These are phyloP conservation scores for Beauveria bassiana DNA, from an alignment of 2,329 filamentous ascomycete species.

Conservation along the genomic window DNA sequence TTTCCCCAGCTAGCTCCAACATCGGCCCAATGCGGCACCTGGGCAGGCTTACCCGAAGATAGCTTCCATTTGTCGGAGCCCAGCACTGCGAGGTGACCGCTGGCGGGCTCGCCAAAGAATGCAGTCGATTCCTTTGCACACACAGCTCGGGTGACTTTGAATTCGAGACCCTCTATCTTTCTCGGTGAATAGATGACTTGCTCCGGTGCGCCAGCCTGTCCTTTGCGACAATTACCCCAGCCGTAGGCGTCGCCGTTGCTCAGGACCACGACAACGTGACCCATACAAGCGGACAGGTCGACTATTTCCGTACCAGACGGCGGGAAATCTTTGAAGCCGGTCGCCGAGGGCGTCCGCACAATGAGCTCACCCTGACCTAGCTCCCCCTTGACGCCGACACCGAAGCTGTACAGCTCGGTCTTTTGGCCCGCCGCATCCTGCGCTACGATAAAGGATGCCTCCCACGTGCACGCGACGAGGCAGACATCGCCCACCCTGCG, in stretches of 20 bases:
- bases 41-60: slow-evolving; percentile 45
- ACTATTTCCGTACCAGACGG: slow-evolving; percentile 49
- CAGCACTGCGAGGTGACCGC: slow-evolving; percentile 57
- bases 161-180: slow-evolving; percentile 50
- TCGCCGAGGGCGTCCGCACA: slow-evolving; percentile 39
- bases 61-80: slow-evolving; percentile 71
- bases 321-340: slow-evolving; percentile 54
- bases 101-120: slow-evolving; percentile 47
- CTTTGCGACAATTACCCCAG: slow-evolving; percentile 83
- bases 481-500: slow-evolving; percentile 21
- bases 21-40: slow-evolving; percentile 53
- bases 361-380: slow-evolving; percentile 54
- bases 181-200: slow-evolving; percentile 51
- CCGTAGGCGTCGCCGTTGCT: slow-evolving; percentile 72
- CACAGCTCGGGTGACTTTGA: slow-evolving; percentile 57
- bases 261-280: slow-evolving; percentile 67
- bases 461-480: slow-evolving; percentile 69
- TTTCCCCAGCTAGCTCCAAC: slow-evolving; percentile 77
- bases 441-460: slow-evolving; percentile 57
- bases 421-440: slow-evolving; percentile 34
- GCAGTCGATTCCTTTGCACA: slow-evolving; percentile 86
- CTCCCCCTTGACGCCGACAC: slow-evolving; percentile 63
- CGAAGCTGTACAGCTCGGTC: slow-evolving; percentile 53
- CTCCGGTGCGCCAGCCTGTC: slow-evolving; percentile 62
- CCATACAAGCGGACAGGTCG: slow-evolving; percentile 65